Evolutionary conservation across 495 filamentous ascomycete genomes (phyloP), one percentile per base, ranked within the genome.

Genomic region (Podospora pseudocomata): DNA sequence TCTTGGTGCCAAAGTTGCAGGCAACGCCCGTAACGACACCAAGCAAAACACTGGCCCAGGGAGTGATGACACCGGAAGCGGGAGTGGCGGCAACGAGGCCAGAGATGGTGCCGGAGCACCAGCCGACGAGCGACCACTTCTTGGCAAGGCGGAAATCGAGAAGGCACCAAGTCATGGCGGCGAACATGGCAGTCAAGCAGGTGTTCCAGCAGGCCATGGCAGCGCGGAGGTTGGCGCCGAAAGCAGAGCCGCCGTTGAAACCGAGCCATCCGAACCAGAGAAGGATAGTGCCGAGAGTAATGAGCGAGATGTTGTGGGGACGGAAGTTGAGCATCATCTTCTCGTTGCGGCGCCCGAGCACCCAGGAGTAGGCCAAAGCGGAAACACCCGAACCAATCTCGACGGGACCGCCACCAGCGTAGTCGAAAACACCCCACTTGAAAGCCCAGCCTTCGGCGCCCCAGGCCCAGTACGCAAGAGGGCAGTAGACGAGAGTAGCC

Each of bases 201-300:
- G 90, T 90, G 85, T 97, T 97, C 92, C 94, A 97, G 87, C 92
- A 97, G 44, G 95, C 94, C 90, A 97, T 95, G 64, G 90, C 87
- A 26, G 96, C 96, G 68, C 96, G 91, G 60, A 99, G 84, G 82
- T 98, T 99, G 66, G 96, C 91, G 74, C 96, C 95, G 73, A 97
- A 97, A n/a, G 95, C 80, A 7, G 94, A 97, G 60, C 95, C 95
- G 72, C 95, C 95, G 84, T 99, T 98, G 87, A 99, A 99, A 55
- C 93, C 96, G 68, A 99, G 84, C 95, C 96, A 98, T 74, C 95
- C 95, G 76, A 98, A 97, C 94, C 94, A 98, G 60, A 99, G 91
- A 76, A 99, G 87, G 65, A 96, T 86, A 9, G 95, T 98, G 60
- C 95, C 95, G 72, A 99, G 89, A 9, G 94, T 91, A 78, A 99